Base-by-base conservation (phyloP, 768 basidiomycete genomes). In the Hydnomerulius pinastri region DNA sequence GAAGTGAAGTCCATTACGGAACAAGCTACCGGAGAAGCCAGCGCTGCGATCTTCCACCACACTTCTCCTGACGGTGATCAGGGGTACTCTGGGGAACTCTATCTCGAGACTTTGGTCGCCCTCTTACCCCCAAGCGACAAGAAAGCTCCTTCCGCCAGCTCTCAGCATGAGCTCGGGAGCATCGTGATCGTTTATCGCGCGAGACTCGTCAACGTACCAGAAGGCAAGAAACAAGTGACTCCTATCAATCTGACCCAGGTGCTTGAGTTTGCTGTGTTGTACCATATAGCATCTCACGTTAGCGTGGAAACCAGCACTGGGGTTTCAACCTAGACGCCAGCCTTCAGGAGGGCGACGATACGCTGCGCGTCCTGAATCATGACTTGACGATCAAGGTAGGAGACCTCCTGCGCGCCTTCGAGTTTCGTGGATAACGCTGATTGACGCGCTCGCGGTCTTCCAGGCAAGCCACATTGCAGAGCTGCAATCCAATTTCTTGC, bases 291-390 rank as follows among this genome's bases (percentile, higher is more conserved):
- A 41, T 42, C 40, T 32, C 32, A 37, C 43, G 48, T 46, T 13
- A n/a, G 29, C 8, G 36, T 21, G 28, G 37, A 25, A 23, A 25
- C 41, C 50, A 90, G 86, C 87, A 90, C 64, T 90, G 87, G 86
- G 88, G 87, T 24, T 90, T 89, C 73, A 90, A 90, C 60, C 77
- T 90, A 10, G 84, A 87, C 28, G 87, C 85, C 1, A 88, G 86
- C 58, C 69, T 85, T 35, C 61, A 72, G 33, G 62, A 68, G 6
- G 73, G 70, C 6, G 58, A 67, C 3, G 75, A 78, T 28, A 63
- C 70, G 13, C 66, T 80, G 25, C 73, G 73, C 23, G 76, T 90
- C 33, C 76, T 80, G 58, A 72, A 79, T 32, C 86, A 79, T 55
- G 58, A 62, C 41, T 53, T 79, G 10, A 65, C 61, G 15, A 71